These are phyloP conservation scores for Loxodes magnus DNA, from an alignment of 73 alveolate species.

Conservation along the genomic window DNA sequence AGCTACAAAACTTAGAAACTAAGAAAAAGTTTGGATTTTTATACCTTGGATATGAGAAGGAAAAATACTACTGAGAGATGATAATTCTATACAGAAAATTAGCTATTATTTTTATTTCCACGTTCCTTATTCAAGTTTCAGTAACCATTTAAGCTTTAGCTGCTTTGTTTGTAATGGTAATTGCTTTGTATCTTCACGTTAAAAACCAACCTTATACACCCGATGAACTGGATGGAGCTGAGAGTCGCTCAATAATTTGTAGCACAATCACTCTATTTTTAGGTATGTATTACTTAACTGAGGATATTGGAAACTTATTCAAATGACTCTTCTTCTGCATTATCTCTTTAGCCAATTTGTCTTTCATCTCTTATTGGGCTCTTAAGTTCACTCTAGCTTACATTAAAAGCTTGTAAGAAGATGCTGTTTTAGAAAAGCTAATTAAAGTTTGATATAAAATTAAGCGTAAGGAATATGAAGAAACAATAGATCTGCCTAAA, in stretches of 20 bases:
- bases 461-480: too few relatives aligned
- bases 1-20: not conserved
- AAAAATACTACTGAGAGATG: slow-evolving; percentile 20
- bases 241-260: not conserved
- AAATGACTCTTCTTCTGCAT: too few relatives aligned
- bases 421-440: too few relatives aligned
- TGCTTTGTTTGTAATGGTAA: not conserved
- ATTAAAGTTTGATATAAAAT: too few relatives aligned
- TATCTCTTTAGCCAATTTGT: too few relatives aligned
- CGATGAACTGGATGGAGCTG: slow-evolving; percentile 3
- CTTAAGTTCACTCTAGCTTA: too few relatives aligned
- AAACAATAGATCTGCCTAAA: too few relatives aligned
- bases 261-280: slow-evolving; percentile 1
- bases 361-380: too few relatives aligned
- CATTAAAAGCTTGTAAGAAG: too few relatives aligned
- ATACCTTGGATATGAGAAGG: slow-evolving; percentile 11
- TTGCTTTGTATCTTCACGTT: not conserved
- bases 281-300: not conserved
- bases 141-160: slow-evolving; percentile 7
- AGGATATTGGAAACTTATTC: too few relatives aligned
- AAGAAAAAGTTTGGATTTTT: slow-evolving; percentile 17
- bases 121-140: not conserved
- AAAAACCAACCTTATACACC: not conserved
- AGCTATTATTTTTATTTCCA: not conserved
- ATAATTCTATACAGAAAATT: slow-evolving; percentile 10